phyloP scores from a whole-genome alignment of 2,329 filamentous ascomycete species.

The Penicillium sp. region DNA sequence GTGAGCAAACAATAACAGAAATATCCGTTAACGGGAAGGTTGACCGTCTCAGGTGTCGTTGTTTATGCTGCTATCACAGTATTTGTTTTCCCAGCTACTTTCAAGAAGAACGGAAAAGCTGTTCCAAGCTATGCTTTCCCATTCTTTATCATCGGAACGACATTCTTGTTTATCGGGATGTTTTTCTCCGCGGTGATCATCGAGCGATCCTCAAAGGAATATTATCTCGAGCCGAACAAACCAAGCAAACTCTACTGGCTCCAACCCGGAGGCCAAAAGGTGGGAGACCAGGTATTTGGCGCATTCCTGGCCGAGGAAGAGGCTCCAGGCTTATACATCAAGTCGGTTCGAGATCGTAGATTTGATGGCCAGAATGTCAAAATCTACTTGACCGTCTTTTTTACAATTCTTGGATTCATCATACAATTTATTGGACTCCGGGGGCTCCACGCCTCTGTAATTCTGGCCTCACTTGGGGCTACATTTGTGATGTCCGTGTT shows the following conservation, averaged over 20 bases:
- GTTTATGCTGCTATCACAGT: slow-evolving; percentile 32
- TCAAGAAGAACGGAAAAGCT: slow-evolving; percentile 25
- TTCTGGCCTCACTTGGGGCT: slow-evolving; percentile 35
- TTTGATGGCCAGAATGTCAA: slow-evolving; percentile 13
- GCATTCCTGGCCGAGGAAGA: slow-evolving; percentile 35
- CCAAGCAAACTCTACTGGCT: slow-evolving; percentile 39
- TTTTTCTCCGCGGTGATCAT: slow-evolving; percentile 36
- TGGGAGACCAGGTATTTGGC: slow-evolving; percentile 41
- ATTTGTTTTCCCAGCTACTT: slow-evolving; percentile 24
- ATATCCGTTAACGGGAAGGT: neutral
- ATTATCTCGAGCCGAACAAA: slow-evolving; percentile 22
- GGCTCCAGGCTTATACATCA: slow-evolving; percentile 25
- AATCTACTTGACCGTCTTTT: slow-evolving; percentile 22
- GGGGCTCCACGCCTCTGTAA: slow-evolving; percentile 38
- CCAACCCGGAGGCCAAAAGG: slow-evolving; percentile 37
- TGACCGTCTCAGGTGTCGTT: slow-evolving; percentile 21
- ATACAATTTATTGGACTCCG: slow-evolving; percentile 41
- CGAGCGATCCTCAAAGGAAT: slow-evolving; percentile 31
- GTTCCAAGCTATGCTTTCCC: slow-evolving; percentile 35
- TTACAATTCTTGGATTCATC: slow-evolving; percentile 36
- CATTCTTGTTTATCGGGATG: slow-evolving; percentile 35
- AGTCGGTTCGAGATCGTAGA: slow-evolving; percentile 24
- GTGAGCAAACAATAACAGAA: slow-evolving; percentile 14
- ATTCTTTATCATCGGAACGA: slow-evolving; percentile 33
- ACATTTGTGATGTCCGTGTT: slow-evolving; percentile 39